Conservation (phyloP, 371 early-diverging fungal genomes). For the Syncephalastrum racemosum region DNA sequence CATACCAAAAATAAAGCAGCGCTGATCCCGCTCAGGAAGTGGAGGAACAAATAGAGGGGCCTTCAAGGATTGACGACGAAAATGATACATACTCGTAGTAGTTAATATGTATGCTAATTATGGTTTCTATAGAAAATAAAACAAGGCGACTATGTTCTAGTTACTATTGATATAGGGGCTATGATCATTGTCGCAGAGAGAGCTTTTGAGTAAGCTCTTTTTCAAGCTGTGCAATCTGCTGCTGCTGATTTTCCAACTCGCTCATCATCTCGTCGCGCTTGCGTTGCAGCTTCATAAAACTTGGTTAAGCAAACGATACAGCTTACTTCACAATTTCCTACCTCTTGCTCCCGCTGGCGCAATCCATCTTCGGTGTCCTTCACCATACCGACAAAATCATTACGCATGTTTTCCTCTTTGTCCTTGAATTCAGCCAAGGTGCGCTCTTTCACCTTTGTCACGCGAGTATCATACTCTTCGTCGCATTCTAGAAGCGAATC, state of each 20-base stretch:
- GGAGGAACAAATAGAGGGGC: too few relatives aligned
- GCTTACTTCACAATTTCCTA: constrained; percentile 4
- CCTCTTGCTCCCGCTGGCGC: constrained; percentile 64
- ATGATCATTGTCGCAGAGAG: too few relatives aligned
- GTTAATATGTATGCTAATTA: too few relatives aligned
- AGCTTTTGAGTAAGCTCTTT: constrained; percentile 17
- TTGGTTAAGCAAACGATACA: not conserved
- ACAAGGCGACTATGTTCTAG: too few relatives aligned
- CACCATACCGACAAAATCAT: constrained; percentile 72
- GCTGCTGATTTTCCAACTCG: constrained; percentile 25
- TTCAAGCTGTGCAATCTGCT: constrained; percentile 16
- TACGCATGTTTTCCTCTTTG: constrained; percentile 75
- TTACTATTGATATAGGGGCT: too few relatives aligned
- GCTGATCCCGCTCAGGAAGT: too few relatives aligned
- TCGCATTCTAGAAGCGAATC: constrained; percentile 76
- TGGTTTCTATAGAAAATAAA: too few relatives aligned
- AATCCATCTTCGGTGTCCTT: constrained; percentile 71
- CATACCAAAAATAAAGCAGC: too few relatives aligned
- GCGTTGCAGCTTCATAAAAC: constrained; percentile 13
- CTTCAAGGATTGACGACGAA: too few relatives aligned
- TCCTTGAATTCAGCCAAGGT: constrained; percentile 69
- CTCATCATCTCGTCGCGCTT: constrained; percentile 23
- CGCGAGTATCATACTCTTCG: constrained; percentile 67
- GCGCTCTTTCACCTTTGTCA: constrained; percentile 52
- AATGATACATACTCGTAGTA: too few relatives aligned